phyloP scores from a whole-genome alignment of 2,329 filamentous ascomycete genomes.

The Apiospora hydei region DNA sequence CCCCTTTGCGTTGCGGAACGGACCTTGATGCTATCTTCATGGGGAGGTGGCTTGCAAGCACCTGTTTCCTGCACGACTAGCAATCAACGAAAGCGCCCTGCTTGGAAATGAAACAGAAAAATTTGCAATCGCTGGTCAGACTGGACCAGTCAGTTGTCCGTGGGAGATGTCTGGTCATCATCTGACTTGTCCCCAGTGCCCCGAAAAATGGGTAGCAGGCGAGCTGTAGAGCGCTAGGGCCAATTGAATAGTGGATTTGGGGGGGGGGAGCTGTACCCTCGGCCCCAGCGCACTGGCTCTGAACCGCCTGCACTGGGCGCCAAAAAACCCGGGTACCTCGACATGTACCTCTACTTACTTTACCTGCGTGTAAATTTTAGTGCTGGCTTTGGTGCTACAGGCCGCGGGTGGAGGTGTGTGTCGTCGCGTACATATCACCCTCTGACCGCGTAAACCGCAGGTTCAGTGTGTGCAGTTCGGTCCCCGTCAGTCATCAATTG shows the following conservation, averaged over 20 bases:
- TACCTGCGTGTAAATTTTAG: not conserved
- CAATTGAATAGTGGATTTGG: not conserved
- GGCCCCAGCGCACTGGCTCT: conserved; percentile 1
- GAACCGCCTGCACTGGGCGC: not conserved
- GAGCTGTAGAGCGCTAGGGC: not conserved
- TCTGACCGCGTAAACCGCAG: conserved; percentile 8
- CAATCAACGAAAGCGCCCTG: not conserved
- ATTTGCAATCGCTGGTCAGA: not conserved
- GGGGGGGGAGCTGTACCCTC: not conserved
- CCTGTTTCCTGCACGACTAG: not conserved
- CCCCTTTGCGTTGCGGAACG: not conserved
- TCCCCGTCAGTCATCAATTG: conserved; percentile 13
- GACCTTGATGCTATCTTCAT: conserved; percentile 1
- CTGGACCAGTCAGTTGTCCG: not conserved
- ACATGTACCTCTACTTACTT: not conserved
- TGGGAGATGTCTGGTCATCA: not conserved
- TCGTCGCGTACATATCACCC: conserved; percentile 11
- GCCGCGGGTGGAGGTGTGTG: conserved; percentile 1
- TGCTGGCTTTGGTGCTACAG: conserved; percentile 11
- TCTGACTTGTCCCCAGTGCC: conserved; percentile 3
- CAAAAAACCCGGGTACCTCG: not conserved
- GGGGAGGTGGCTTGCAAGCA: not conserved
- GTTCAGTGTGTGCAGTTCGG: not conserved
- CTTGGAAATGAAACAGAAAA: conserved; percentile 3
- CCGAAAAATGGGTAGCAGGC: not conserved